Evolutionary conservation across 2,329 filamentous ascomycete genomes (phyloP).

Genomic region (Ophiocordyceps australis): DNA sequence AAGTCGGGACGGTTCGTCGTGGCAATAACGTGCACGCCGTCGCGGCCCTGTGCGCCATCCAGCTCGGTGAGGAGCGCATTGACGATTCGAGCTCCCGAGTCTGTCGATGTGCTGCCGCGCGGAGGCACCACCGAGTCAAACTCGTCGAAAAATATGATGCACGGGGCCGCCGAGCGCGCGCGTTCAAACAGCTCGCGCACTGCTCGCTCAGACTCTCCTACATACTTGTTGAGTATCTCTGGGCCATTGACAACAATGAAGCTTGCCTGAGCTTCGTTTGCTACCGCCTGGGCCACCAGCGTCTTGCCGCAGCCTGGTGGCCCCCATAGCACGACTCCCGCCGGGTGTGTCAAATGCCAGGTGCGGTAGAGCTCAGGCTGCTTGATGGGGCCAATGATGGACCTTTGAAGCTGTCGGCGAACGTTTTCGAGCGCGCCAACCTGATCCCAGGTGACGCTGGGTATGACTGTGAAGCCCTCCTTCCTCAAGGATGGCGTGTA

Average conservation of each 20-base stretch:
- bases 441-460: conserved; percentile 81
- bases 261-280: conserved; percentile 87
- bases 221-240: conserved; percentile 92
- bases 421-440: conserved; percentile 73
- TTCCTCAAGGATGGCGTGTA: conserved; percentile 48
- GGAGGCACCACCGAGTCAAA: conserved; percentile 81
- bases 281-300: conserved; percentile 85
- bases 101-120: conserved; percentile 59
- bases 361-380: conserved; percentile 58
- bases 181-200: conserved; percentile 84
- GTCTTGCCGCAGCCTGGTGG: conserved; percentile 96
- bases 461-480: conserved; percentile 89
- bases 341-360: conserved; percentile 64
- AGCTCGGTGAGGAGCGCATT: conserved; percentile 91
- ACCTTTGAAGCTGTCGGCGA: conserved; percentile 63
- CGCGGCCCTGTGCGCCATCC: conserved; percentile 63
- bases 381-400: conserved; percentile 81
- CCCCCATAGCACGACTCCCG: conserved; percentile 87
- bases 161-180: conserved; percentile 71
- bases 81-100: conserved; percentile 76
- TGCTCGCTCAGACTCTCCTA: conserved; percentile 87
- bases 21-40: conserved; percentile 84
- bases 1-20: conserved; percentile 93
- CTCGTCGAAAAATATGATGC: conserved; percentile 96
- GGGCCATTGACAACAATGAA: conserved; percentile 98